Evolutionary conservation across 2,329 filamentous ascomycete genomes (phyloP), one percentile per base, ranked within the genome.

Genomic region (Zymoseptoria brevis): DNA sequence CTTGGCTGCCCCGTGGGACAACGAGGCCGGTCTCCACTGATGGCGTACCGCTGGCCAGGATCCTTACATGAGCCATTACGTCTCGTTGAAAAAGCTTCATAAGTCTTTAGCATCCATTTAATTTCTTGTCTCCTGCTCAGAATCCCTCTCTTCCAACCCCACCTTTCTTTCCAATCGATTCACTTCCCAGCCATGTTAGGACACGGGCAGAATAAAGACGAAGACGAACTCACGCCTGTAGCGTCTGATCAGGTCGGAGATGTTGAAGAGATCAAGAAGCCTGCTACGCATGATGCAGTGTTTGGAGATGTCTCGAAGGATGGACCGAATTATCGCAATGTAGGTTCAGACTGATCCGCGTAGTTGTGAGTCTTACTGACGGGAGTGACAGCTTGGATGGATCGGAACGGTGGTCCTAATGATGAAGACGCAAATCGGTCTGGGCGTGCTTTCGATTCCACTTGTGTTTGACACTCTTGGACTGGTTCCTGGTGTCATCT

Each of bases 361-460:
- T 45, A 16, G 11, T 45, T 7, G 35, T 45, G 13, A n/a, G 35
- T 45, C 11, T 16, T 1, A 45, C 35, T 45, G 35, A 45, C 16
- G 16, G 35, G 2, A 16, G 35, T 45, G 4, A 45, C 13, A 74
- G 75, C 71, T 76, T 49, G 75, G 75, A 52, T 79, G 75, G 75
- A 54, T 75, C 0, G 75, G 75, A 29, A 77, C 77, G 5, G 64
- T 69, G 0, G 74, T 69, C 19, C 66, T 78, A 8, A 78, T 77
- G 75, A 72, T 76, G 66, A 78, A 78, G 62, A 75, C 72, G 2
- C 74, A 76, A 57, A 74, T 78, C 16, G 76, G 76, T 4, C 71
- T 73, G n/a, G 72, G 71, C 54, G 76, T 80, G 8, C 72, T 80
- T 9, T 77, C 78, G 0, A 77, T 80, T 19, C 78, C 78, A 1